Base-by-base conservation (phyloP, 2,329 filamentous ascomycete species). In the Scedosporium apiospermum region DNA sequence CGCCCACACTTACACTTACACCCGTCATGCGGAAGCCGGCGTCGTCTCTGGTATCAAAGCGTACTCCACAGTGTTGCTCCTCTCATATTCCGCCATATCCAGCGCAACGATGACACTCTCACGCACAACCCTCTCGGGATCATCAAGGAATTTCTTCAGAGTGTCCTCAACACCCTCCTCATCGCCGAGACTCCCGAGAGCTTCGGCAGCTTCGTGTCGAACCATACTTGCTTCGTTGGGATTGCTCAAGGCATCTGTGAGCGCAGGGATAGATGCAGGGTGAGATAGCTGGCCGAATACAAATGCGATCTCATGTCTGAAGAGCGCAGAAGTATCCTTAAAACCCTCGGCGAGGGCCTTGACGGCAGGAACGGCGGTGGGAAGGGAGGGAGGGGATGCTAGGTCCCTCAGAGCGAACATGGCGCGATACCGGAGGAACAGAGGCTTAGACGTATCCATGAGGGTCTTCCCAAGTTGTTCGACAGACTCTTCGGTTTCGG, bases 351-450 rank as follows among this genome's bases (percentile, higher is more conserved):
- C 91, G 57, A 99, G 84, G 10, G 93, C 90, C 55, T 88, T 83
- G 61, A 99, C 84, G 18, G 95, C 93, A n/a, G 90, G 88, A 16
- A 91, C 84, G 6, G 93, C 93, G 1, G 93, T 96, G 1, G 92
- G 90, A 53, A 96, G 86, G 71, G 96, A 89, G 9, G 93, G 93
- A 16, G 95, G 95, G 3, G 93, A 97, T 23, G 93, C 92, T 61
- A 99, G 87, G 75, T 99, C 95, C 71, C 95, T 89, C 61, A 99
- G 87, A 64, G 91, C 90, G 72, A 99, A 99, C 95, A 99, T 99
- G 73, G 95, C 93, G 70, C 95, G 87, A 78, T 99, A 99, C 72
- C 95, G 88, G 72, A 91, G 80, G 80, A 99, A 99, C 12, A 99
- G 84, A 26, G 92, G 90, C 58, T 88, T 78, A 4, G 79, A 83